Evolutionary conservation across 352 stramenopile genomes (phyloP), one percentile per base, ranked within the genome.

Genomic region (Pythium dissotocum): DNA sequence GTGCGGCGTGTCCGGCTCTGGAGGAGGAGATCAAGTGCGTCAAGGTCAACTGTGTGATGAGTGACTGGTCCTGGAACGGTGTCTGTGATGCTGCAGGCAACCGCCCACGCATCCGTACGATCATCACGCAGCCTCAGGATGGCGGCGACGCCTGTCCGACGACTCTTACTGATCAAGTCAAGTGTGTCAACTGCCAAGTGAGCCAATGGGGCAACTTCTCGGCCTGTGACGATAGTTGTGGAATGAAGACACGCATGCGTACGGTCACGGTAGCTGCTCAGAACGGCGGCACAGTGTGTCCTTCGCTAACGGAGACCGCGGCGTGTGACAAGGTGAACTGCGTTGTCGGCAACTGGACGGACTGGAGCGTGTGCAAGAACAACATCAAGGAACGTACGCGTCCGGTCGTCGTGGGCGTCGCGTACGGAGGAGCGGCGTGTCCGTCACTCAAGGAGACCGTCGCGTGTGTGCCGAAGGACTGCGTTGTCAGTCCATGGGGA

Each of bases 261-360:
- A 58, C 57, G 4, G 75, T 89, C 28, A 49, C 65, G 4, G 68
- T 57, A 0, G 55, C 74, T 0, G 57, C 78, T 9, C 52, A 57
- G 2, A 81, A 82, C 56, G 81, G 78, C 6, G 81, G 82, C 1
- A 59, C 65, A 0, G 70, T 70, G 18, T 91, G 83, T 24, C 72
- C 63, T 51, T 51, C 30, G 0, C 70, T 89, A 8, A 75, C 67
- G 0, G 72, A 80, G n/a, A 69, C 46, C 0, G 58, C 58, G 0
- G 35, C 65, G n/a, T 82, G 76, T 40, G 73, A 79, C 36, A 81
- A 80, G 33, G 71, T 85, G 2, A 74, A 91, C 63, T 91, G 83
- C 26, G 78, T 82, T 13, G 76, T 89, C 26, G 78, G 79, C 42
- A 73, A 77, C 2, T 91, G 82, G 79, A 76, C 69, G n/a, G 36